phyloP scores from a whole-genome alignment of 2,329 filamentous ascomycete species.

The Colletotrichum tabaci region DNA sequence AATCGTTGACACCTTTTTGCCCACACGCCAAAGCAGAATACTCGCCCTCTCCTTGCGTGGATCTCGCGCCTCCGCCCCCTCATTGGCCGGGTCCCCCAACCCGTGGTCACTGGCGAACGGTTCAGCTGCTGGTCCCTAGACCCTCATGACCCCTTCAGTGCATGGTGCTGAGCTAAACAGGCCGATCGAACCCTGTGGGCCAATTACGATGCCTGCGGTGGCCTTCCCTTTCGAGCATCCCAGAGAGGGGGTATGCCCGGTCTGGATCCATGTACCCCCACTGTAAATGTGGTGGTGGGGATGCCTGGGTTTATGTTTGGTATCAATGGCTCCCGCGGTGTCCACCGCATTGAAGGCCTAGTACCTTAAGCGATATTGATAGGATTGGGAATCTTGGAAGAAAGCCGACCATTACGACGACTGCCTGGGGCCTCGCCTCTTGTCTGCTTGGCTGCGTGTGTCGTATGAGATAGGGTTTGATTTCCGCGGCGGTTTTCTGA shows the following conservation, averaged over 20 bases:
- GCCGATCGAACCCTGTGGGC: conserved; percentile 11
- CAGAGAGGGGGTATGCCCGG: background rate
- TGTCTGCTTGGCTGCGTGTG: background rate
- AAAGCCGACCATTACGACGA: conserved; percentile 25
- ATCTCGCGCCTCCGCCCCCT: background rate
- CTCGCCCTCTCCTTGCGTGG: conserved; percentile 7
- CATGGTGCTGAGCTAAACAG: conserved; percentile 29
- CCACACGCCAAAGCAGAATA: background rate
- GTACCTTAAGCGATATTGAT: conserved; percentile 39
- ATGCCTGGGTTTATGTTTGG: conserved; percentile 36
- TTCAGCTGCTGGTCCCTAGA: conserved; percentile 32
- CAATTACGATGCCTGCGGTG: conserved; percentile 34
- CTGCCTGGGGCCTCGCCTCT: conserved; percentile 3
- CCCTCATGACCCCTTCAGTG: background rate
- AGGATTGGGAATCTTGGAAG: conserved; percentile 14
- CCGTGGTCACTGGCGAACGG: conserved; percentile 22
- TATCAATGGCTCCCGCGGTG: conserved; percentile 28
- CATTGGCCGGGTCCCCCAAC: background rate
- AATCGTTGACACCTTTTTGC: too few relatives aligned
- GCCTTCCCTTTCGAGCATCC: conserved; percentile 31
- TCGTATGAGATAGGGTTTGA: conserved; percentile 26
- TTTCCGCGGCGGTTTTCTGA: conserved; percentile 3
- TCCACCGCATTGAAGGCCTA: conserved; percentile 27
- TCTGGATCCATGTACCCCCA: conserved; percentile 40
- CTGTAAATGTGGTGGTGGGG: conserved; percentile 29